phyloP scores from a whole-genome alignment of 2,329 filamentous ascomycete species.

The Ascochyta lentis region DNA sequence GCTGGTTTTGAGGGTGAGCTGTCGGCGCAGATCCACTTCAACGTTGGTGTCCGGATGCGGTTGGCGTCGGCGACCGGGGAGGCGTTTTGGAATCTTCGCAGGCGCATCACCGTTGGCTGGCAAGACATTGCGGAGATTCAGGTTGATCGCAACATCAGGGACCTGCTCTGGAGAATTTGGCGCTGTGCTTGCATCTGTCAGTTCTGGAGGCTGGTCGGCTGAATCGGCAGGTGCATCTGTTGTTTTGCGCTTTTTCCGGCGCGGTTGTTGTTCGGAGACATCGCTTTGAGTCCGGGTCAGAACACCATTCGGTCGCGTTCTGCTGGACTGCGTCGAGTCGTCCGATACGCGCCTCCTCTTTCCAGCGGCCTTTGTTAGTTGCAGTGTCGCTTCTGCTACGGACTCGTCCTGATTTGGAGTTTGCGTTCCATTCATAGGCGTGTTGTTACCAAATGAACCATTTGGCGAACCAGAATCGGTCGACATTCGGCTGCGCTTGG shows the following conservation, averaged over 20 bases:
- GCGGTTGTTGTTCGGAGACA: constrained; percentile 44
- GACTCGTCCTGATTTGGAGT: constrained; percentile 31
- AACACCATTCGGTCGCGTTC: constrained; percentile 44
- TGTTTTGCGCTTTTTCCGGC: constrained; percentile 46
- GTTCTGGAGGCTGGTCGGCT: constrained; percentile 42
- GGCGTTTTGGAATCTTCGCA: constrained; percentile 45
- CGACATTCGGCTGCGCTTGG: constrained; percentile 48
- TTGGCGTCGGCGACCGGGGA: constrained; percentile 55
- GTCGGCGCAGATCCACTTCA: constrained; percentile 60
- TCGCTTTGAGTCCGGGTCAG: constrained; percentile 45
- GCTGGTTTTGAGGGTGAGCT: constrained; percentile 69
- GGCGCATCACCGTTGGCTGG: constrained; percentile 46
- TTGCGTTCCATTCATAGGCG: constrained; percentile 38
- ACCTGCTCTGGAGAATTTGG: constrained; percentile 47
- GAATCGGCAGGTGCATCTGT: constrained; percentile 35
- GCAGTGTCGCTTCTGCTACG: constrained; percentile 26
- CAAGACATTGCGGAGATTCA: constrained; percentile 44
- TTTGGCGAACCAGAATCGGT: constrained; percentile 48
- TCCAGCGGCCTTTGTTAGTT: constrained; percentile 30
- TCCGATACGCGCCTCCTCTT: constrained; percentile 46
- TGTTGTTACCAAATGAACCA: constrained; percentile 39
- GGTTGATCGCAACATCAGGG: constrained; percentile 41
- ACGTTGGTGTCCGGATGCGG: constrained; percentile 55
- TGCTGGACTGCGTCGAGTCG: constrained; percentile 41
- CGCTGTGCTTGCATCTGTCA: constrained; percentile 46